Base-by-base conservation (phyloP, 1,139 yeast species). In the Hemisphaericaspora subhashii region DNA sequence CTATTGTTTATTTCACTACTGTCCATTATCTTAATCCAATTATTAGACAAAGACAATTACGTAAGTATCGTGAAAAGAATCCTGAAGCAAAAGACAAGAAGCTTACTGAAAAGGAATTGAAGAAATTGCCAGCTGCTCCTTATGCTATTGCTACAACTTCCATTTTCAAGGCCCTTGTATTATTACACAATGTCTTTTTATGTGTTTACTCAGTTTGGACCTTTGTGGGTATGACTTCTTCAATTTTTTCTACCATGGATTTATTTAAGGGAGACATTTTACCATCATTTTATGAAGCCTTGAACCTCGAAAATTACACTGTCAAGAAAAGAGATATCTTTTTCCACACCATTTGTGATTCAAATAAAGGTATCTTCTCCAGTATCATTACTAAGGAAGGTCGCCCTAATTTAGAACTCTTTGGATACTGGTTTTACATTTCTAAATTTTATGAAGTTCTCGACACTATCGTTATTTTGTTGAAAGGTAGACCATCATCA, bases 151-250 rank as follows among this genome's bases (percentile, higher is more conserved):
- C 86, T 17, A 69, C 64, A 35, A 66, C 74, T 13, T 43, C 50
- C 2, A 34, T 62, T 22, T 83, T 83, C 69, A 77, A 77, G 54
- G 39, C 64, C 30, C 70, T 83, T 43, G 88, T 83, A 13, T 58
- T 83, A 15, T 52, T 78, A 31, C 92, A 83, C 62, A 83, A 83
- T 55, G 53, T 79, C 15, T 74, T 77, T 34, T 72, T 83, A 35
- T 83, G 88, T 55, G 60, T 68, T 21, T 83, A 83, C 63, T 81
- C 88, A 4, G 75, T 77, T 23, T 83, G 88, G 88, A 82, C 89
- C 5, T 82, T 82, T 50, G 39, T 79, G 13, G 87, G 88, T n/a
- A 81, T 83, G 81, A 59, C 76, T 21, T 53, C 67, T 11, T 68
- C 83, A 18, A 76, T 82, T 50, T 57, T 66, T 40, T 53, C 53